phyloP scores from a whole-genome alignment of 192 early-diverging fungal species.

The Pecoramyces ruminantium region DNA sequence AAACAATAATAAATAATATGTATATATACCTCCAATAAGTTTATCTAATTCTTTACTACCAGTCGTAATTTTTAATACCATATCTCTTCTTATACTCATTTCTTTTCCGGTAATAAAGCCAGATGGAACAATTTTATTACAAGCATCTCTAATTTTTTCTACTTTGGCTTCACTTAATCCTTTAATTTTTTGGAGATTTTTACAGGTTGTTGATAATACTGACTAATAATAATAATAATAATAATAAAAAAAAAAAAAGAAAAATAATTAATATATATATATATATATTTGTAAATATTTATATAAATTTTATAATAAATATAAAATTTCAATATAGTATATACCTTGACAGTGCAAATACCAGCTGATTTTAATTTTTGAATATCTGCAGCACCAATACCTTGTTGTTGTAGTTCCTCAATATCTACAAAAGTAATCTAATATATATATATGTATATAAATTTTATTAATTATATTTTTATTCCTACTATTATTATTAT shows the following conservation, averaged over 20 bases:
- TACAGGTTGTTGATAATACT: slow-evolving; percentile 55
- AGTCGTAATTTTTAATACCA: slow-evolving; percentile 50
- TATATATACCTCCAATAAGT: slow-evolving; percentile 56
- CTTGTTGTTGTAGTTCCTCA: slow-evolving; percentile 33
- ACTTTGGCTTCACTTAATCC: slow-evolving; percentile 69
- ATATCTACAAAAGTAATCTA: slow-evolving; percentile 4
- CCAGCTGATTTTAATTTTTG: slow-evolving; percentile 59
- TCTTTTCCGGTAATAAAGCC: slow-evolving; percentile 55
- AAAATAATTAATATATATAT: not conserved
- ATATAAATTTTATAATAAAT: too few relatives aligned
- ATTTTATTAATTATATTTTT: too few relatives aligned
- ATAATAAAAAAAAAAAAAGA: not conserved
- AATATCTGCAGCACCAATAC: slow-evolving; percentile 63
- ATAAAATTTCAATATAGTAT: too few relatives aligned
- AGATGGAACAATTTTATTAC: slow-evolving; percentile 6
- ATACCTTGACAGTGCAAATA: slow-evolving; percentile 55
- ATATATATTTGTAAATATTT: too few relatives aligned
- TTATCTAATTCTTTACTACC: slow-evolving; percentile 62
- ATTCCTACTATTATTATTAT: too few relatives aligned
- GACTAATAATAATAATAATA: slow-evolving; percentile 15
- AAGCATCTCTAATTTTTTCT: slow-evolving; percentile 67
- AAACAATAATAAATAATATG: too few relatives aligned
- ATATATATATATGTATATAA: not conserved
- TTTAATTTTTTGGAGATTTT: slow-evolving; percentile 50
- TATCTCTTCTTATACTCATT: slow-evolving; percentile 10